These are phyloP conservation scores for Leccinum ponderosum DNA, from an alignment of 1,284 basidiomycete genomes.

Conservation along the genomic window DNA sequence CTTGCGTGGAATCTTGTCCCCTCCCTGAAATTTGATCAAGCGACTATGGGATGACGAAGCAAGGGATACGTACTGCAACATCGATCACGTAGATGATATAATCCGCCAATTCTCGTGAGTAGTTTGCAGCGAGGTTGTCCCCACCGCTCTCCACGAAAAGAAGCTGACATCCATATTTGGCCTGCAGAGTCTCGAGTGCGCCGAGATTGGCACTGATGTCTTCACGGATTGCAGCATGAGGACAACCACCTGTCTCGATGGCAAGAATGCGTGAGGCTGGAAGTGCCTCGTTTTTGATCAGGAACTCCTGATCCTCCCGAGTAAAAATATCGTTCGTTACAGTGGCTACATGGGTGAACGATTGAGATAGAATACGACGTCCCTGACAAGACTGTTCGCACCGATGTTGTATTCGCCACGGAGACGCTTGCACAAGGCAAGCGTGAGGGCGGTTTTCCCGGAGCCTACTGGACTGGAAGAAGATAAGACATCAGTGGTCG, in stretches of 20 bases:
- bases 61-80: constrained; percentile 56
- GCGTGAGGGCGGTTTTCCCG: constrained; percentile 94
- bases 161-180: constrained; percentile 81
- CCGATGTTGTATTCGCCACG: constrained; percentile 90
- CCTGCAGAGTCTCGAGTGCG: constrained; percentile 93
- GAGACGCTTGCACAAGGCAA: constrained; percentile 88
- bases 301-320: constrained; percentile 95
- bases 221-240: constrained; percentile 94
- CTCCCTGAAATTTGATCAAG: constrained; percentile 55
- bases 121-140: constrained; percentile 95
- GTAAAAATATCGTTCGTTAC: constrained; percentile 99
- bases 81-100: constrained; percentile 96
- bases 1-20: constrained; percentile 98
- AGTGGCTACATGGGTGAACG: constrained; percentile 57
- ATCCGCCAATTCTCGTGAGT: constrained; percentile 94
- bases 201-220: constrained; percentile 98
- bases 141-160: constrained; percentile 95
- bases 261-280: constrained; percentile 87
- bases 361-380: constrained; percentile 13
- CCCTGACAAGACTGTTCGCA: constrained; percentile 34
- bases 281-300: constrained; percentile 91
- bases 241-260: constrained; percentile 96
- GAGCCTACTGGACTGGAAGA: constrained; percentile 85
- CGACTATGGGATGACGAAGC: constrained; percentile 7
- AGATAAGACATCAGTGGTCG: constrained; percentile 6